Evolutionary conservation across 2,329 filamentous ascomycete genomes (phyloP).

Genomic region (Xylaria sp.): DNA sequence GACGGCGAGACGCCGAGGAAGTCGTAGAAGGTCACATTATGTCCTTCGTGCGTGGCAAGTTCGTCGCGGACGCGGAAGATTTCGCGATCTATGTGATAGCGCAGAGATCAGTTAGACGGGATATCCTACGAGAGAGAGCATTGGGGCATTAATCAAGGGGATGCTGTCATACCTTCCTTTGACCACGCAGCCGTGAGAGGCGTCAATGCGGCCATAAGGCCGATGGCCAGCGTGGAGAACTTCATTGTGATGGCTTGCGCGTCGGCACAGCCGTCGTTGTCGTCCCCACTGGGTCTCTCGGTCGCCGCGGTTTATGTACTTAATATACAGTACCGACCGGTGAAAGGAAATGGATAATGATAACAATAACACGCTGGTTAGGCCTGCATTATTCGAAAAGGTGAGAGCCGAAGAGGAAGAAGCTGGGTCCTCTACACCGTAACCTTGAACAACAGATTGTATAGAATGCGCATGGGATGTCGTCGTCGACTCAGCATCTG

Average conservation of each 20-base stretch:
- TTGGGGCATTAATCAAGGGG: too few species aligned
- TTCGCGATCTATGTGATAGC: conserved; percentile 74
- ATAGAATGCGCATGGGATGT: too few species aligned
- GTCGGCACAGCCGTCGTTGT: neutral
- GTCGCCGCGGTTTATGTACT: neutral
- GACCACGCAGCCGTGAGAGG: conserved; percentile 77
- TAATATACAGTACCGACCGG: too few species aligned
- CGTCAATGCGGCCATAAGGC: conserved; percentile 71
- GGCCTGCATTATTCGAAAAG: conserved; percentile 14
- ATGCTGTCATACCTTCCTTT: conserved; percentile 70
- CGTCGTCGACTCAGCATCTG: neutral
- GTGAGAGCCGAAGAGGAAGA: neutral
- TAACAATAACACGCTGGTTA: neutral
- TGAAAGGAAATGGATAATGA: neutral
- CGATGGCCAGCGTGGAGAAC: conserved; percentile 68
- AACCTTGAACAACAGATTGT: conserved; percentile 9
- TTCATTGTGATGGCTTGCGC: conserved; percentile 65
- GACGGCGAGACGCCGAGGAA: conserved; percentile 78
- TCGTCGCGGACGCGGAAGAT: conserved; percentile 97
- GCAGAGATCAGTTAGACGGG: neutral
- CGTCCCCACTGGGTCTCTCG: neutral
- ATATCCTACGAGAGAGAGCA: neutral
- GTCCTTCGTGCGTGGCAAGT: conserved; percentile 74
- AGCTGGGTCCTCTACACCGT: neutral
- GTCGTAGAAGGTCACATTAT: conserved; percentile 89